Percentiles rank a stretch among this genome's conserved stretches.
phyloP scores from a whole-genome alignment of 169 alveolate genomes.

The Plasmodium relictum region DNA sequence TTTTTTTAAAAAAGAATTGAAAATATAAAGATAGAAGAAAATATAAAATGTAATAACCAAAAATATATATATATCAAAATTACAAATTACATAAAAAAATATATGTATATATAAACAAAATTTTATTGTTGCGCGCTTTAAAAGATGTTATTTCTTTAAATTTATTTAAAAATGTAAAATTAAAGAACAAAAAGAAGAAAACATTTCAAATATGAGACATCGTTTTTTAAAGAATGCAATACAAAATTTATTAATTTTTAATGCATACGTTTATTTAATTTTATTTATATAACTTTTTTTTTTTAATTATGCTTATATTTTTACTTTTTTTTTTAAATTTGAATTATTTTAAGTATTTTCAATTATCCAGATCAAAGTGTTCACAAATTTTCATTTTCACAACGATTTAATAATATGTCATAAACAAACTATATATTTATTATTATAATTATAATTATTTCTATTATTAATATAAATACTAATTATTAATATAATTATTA shows the following conservation, averaged over 20 bases:
- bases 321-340: background rate
- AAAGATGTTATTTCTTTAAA: constrained; percentile 47
- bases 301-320: background rate
- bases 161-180: constrained; percentile 43
- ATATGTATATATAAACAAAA: constrained; percentile 40
- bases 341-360: no score
- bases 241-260: background rate
- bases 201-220: background rate
- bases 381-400: background rate
- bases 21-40: constrained; percentile 6
- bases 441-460: no score
- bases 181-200: constrained; percentile 20
- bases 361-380: no score
- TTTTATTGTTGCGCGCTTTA: constrained; percentile 21
- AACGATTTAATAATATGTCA: background rate
- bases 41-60: constrained; percentile 38
- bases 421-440: background rate
- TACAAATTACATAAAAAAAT: constrained; percentile 70
- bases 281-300: background rate
- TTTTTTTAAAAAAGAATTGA: constrained; percentile 19
- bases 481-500: no score
- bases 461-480: no score
- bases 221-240: constrained; percentile 2
- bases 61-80: constrained; percentile 25
- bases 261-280: background rate